These are phyloP conservation scores for Panicum miliaceum DNA, from an alignment of 176 grass and related monocot genomes.

Conservation along the genomic window DNA sequence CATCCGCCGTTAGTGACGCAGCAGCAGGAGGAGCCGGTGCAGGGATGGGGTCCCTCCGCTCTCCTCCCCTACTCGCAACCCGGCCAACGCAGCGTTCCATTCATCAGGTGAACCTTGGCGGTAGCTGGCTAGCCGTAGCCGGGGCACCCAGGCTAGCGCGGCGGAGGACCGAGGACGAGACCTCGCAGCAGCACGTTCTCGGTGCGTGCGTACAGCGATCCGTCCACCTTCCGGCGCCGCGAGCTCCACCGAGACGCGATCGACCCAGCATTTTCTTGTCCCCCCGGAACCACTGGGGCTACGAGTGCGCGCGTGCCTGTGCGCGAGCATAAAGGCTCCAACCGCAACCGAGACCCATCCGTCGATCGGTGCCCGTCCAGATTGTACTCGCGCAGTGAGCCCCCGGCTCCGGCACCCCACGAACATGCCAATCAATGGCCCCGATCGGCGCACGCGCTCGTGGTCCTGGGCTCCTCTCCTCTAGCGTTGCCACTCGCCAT, in stretches of 20 bases:
- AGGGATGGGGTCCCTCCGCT: background rate
- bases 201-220: background rate
- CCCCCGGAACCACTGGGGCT: background rate
- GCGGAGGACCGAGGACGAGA: background rate
- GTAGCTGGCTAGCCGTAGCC: background rate
- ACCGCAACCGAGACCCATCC: conserved; percentile 10
- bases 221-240: background rate
- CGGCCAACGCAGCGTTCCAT: conserved; percentile 12
- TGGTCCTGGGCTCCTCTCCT: conserved; percentile 31
- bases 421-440: conserved; percentile 42
- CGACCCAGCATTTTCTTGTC: background rate
- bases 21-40: conserved; percentile 15
- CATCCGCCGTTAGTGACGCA: conserved; percentile 31
- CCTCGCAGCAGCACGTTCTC: conserved; percentile 19
- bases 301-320: background rate
- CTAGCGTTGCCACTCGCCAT: background rate
- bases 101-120: background rate
- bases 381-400: conserved; percentile 25
- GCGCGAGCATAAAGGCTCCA: background rate
- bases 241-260: background rate
- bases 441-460: conserved; percentile 8
- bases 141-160: background rate
- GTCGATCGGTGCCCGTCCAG: conserved; percentile 4
- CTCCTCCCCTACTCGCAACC: background rate
- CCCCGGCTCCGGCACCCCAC: conserved; percentile 9